Percentiles rank a stretch among this genome's conserved stretches.
Evolutionary conservation across 2,329 filamentous ascomycete genomes (phyloP).

Genomic region (Stemphylium vesicarium): DNA sequence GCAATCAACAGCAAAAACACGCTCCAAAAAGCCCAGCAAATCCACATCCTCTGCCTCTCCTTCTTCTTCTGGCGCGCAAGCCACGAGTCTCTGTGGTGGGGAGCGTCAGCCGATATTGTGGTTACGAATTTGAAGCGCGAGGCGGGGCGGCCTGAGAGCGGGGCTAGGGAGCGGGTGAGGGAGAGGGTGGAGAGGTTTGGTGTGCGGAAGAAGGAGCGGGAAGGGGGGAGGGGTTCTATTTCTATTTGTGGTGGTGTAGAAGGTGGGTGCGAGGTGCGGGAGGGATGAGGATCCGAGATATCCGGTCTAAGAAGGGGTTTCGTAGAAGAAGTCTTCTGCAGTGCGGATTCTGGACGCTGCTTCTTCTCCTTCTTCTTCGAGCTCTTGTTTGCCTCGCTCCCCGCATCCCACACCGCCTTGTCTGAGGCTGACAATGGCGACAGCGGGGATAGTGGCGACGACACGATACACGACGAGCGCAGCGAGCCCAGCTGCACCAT

Average conservation of each 20-base stretch:
- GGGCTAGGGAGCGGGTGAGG: slow-evolving; percentile 7
- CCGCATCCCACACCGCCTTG: neutral
- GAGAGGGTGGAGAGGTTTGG: slow-evolving; percentile 30
- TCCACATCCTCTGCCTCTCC: slow-evolving; percentile 52
- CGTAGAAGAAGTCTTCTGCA: slow-evolving; percentile 21
- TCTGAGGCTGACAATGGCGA: neutral
- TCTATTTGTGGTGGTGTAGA: neutral
- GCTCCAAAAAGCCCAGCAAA: slow-evolving; percentile 58
- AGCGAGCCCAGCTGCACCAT: slow-evolving; percentile 5
- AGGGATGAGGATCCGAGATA: too few species aligned
- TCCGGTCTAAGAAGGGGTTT: slow-evolving; percentile 12
- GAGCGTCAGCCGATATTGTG: slow-evolving; percentile 35
- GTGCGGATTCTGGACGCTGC: slow-evolving; percentile 4
- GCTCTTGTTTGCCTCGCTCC: neutral
- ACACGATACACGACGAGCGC: neutral
- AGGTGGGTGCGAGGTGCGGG: too few species aligned
- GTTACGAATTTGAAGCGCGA: slow-evolving; percentile 43
- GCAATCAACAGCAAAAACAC: slow-evolving; percentile 54
- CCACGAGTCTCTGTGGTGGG: slow-evolving; percentile 58
- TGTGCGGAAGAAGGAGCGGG: slow-evolving; percentile 15
- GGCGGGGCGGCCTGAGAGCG: slow-evolving; percentile 33
- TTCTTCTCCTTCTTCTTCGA: neutral
- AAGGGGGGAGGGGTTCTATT: neutral
- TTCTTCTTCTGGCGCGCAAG: slow-evolving; percentile 59
- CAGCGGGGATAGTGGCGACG: neutral